Evolutionary conservation across 2,329 filamentous ascomycete species (phyloP).

Genomic region (Drechslera avenae): DNA sequence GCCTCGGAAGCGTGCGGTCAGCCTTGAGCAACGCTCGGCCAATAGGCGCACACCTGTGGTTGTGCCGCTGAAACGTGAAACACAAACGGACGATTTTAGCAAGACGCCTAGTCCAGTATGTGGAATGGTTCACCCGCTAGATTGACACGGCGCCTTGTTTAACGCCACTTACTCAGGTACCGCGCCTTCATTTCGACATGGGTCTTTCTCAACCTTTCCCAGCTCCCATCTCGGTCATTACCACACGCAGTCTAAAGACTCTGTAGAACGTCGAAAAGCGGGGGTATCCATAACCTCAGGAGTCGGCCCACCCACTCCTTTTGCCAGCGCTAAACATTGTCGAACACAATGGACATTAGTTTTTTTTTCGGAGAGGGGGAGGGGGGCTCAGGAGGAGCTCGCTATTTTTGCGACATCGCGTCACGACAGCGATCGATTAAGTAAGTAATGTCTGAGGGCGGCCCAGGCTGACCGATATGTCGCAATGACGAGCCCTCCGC

Average conservation of each 20-base stretch:
- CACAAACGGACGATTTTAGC: constrained; percentile 31
- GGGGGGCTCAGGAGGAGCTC: constrained; percentile 16
- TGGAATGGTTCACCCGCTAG: constrained; percentile 28
- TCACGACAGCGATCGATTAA: background rate
- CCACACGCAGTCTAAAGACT: constrained; percentile 7
- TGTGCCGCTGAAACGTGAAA: constrained; percentile 39
- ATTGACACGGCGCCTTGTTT: constrained; percentile 30
- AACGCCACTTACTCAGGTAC: constrained; percentile 39
- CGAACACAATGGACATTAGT: no score
- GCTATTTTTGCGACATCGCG: background rate
- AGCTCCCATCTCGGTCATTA: constrained; percentile 6
- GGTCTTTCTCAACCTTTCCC: background rate
- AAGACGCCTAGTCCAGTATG: constrained; percentile 18
- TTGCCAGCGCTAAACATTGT: constrained; percentile 9
- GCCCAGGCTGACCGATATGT: constrained; percentile 18
- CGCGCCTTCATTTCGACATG: constrained; percentile 35
- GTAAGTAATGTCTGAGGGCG: constrained; percentile 1
- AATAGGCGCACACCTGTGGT: constrained; percentile 25
- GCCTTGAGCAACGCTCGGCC: constrained; percentile 26
- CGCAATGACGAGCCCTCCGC: constrained; percentile 11
- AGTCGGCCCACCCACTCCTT: constrained; percentile 3
- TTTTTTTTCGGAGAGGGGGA: background rate
- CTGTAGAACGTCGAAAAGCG: constrained; percentile 15
- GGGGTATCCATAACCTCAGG: constrained; percentile 10
- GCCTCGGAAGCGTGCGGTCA: constrained; percentile 28